Base-by-base conservation (phyloP, 495 filamentous ascomycete species). In the Neurospora sp. region DNA sequence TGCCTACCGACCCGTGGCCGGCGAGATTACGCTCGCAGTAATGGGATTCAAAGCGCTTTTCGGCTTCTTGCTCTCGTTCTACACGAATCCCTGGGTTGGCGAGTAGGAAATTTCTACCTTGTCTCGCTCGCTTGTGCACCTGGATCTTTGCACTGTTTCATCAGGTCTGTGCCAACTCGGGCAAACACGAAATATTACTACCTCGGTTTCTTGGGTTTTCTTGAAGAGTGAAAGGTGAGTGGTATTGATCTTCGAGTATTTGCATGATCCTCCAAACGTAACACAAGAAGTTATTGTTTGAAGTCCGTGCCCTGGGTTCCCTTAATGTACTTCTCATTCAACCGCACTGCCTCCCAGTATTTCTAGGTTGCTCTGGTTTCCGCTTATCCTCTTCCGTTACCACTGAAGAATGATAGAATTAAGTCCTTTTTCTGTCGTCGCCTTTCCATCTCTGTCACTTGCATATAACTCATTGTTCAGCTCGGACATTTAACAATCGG, bases 11-110 rank as follows among this genome's bases (percentile, higher is more conserved):
- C 86, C 87, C 1, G 81, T 86, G 9, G 85, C 84, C 10, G 87
- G 87, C 16, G 85, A 87, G 70, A 78, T 87, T 35, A 85, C 84
- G 8, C 80, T 88, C 4, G 79, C 85, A 2, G 82, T 85, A 5
- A 81, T 88, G 35, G 85, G 83, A 4, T 88, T 88, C 77, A 88
- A 89, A 77, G 81, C 83, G 35, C 77, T 85, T 12, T 88, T 88
- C 75, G 86, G 86, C n/a, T 89, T 89, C 74, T 80, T 88, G 11
- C 80, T 89, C 35, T 86, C 86, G 2, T 89, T 89, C 69, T 89
- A 88, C 77, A 88, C 86, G 12, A 89, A 88, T 70, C 85, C 84
- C 0, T 88, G 86, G 87, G 83, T 86, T 69, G 85, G 85, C 16
- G 85, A 86, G 77, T 85, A 22, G 39, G 8, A 20, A 46, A 7